These are phyloP conservation scores for Emericellopsis terricola DNA, from an alignment of 495 filamentous ascomycete species.

Conservation along the genomic window DNA sequence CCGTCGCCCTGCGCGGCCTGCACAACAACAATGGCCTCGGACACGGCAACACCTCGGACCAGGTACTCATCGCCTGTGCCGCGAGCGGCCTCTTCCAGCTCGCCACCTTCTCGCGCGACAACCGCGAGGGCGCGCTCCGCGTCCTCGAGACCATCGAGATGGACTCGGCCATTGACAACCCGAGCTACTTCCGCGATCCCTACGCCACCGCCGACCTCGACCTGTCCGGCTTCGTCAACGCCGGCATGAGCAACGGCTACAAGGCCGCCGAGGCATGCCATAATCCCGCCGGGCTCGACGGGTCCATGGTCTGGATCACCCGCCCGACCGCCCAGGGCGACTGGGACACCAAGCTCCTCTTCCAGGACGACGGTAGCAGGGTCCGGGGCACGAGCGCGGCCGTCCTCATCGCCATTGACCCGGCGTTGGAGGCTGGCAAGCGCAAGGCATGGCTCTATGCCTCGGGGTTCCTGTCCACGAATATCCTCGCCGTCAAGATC, in stretches of 20 bases:
- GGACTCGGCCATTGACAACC: slow-evolving; percentile 35
- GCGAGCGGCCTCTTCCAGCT: slow-evolving; percentile 13
- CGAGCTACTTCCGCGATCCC: slow-evolving; percentile 31
- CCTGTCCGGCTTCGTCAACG: slow-evolving; percentile 36
- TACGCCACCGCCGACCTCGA: slow-evolving; percentile 32
- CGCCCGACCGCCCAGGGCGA: slow-evolving; percentile 4
- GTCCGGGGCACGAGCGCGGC: slow-evolving; percentile 34
- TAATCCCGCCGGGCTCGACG: slow-evolving; percentile 21
- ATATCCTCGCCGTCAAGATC: slow-evolving; percentile 33
- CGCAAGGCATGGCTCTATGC: slow-evolving; percentile 40
- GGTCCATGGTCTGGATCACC: slow-evolving; percentile 30
- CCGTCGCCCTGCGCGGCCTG: slow-evolving; percentile 21
- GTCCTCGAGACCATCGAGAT: slow-evolving; percentile 23
- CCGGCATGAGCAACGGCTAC: slow-evolving; percentile 25
- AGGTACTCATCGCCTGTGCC: slow-evolving; percentile 30
- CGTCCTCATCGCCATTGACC: slow-evolving; percentile 34
- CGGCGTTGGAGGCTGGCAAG: slow-evolving; percentile 12
- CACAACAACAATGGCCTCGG: slow-evolving; percentile 40
- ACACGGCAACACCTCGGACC: slow-evolving; percentile 24
- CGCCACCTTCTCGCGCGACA: slow-evolving; percentile 12
- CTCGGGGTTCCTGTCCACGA: slow-evolving; percentile 35
- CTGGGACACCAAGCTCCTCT: slow-evolving; percentile 30
- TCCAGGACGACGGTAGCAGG: slow-evolving; percentile 37
- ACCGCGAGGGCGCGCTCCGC: slow-evolving; percentile 20
- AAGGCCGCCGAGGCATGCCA: slow-evolving; percentile 13